phyloP scores from a whole-genome alignment of 2,329 filamentous ascomycete species.

The Fusarium sterilihyphosum region DNA sequence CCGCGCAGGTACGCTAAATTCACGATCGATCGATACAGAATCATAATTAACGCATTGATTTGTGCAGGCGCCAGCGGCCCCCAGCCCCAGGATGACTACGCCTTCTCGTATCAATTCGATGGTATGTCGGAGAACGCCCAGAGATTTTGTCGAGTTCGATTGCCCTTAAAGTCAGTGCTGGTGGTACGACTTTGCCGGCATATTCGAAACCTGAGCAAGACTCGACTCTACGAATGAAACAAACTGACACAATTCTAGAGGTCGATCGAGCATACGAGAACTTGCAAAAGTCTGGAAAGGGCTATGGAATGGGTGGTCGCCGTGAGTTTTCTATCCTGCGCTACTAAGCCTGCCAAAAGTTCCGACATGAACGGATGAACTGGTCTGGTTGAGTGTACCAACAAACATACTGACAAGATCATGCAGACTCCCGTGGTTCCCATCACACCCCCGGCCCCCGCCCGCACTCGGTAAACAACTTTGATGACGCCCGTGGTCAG shows the following conservation, averaged over 20 bases:
- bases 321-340: slow-evolving; percentile 74
- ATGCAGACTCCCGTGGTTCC: slow-evolving; percentile 75
- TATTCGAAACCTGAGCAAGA: not conserved
- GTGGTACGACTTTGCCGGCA: not conserved
- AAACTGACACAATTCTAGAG: slow-evolving; percentile 65
- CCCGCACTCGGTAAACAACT: slow-evolving; percentile 87
- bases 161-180: not conserved
- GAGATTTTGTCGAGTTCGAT: not conserved
- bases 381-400: slow-evolving; percentile 27
- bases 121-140: slow-evolving; percentile 66
- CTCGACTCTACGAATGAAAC: not conserved
- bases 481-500: slow-evolving; percentile 75
- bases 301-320: slow-evolving; percentile 78
- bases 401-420: slow-evolving; percentile 37
- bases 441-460: slow-evolving; percentile 71
- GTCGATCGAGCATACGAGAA: slow-evolving; percentile 97
- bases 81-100: slow-evolving; percentile 78
- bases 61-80: slow-evolving; percentile 76
- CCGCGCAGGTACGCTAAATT: slow-evolving; percentile 49
- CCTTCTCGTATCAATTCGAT: slow-evolving; percentile 89
- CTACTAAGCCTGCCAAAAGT: slow-evolving; percentile 17
- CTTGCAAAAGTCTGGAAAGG: slow-evolving; percentile 94
- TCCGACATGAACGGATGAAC: slow-evolving; percentile 21
- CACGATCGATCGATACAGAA: not conserved
- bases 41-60: slow-evolving; percentile 20